Percentiles rank a stretch among this genome's conserved stretches.
Conservation (phyloP, 768 basidiomycete species). For the Termitomyces sp. region DNA sequence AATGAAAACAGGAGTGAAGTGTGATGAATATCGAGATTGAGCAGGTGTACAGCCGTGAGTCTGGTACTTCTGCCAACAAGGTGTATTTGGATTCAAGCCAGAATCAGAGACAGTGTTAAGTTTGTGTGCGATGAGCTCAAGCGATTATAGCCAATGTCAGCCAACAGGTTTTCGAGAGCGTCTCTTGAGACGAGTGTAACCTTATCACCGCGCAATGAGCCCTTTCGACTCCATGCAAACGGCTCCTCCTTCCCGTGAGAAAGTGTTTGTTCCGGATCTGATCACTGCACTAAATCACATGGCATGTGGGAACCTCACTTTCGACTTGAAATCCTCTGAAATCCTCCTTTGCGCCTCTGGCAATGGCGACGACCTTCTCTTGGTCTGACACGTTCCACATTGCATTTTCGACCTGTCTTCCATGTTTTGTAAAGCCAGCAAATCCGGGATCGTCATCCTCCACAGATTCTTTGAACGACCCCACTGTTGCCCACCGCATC, state of each 20-base stretch:
- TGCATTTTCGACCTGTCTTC: slow-evolving; percentile 55
- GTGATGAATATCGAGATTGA: background rate
- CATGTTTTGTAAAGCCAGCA: slow-evolving; percentile 42
- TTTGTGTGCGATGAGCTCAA: background rate
- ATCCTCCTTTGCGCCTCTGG: background rate
- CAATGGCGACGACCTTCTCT: slow-evolving; percentile 41
- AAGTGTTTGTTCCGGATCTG: background rate
- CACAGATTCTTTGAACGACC: slow-evolving; percentile 21
- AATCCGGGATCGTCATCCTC: slow-evolving; percentile 17
- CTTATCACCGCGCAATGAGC: no score
- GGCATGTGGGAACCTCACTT: background rate
- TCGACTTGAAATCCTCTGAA: background rate
- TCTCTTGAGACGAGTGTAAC: background rate
- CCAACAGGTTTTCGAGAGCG: background rate
- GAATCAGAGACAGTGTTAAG: background rate
- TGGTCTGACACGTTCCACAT: slow-evolving; percentile 62
- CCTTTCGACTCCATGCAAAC: no score
- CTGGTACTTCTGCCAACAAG: background rate
- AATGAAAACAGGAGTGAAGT: background rate
- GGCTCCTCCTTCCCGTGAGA: no score
- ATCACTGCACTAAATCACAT: background rate
- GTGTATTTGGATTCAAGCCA: no score
- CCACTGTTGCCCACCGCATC: slow-evolving; percentile 30
- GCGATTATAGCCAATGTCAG: background rate
- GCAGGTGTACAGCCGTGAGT: background rate